Evolutionary conservation across 2,329 filamentous ascomycete genomes (phyloP).

Genomic region (Colletotrichum sidae): DNA sequence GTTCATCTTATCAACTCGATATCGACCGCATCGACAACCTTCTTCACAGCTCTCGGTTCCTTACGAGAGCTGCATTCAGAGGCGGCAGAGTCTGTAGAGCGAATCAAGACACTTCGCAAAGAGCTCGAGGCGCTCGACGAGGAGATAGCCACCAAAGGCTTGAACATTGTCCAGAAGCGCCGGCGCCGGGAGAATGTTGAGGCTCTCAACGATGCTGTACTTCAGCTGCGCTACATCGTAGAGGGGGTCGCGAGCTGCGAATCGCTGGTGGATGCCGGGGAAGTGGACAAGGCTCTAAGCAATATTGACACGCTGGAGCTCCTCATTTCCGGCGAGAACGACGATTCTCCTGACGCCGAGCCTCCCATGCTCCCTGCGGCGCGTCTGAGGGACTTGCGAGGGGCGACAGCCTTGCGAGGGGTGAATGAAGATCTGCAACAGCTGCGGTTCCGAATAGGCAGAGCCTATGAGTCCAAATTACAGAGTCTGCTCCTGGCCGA

Average conservation of each 20-base stretch:
- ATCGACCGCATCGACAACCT: slow-evolving; percentile 93
- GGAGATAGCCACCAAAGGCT: slow-evolving; percentile 85
- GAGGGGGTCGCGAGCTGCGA: slow-evolving; percentile 82
- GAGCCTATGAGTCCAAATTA: slow-evolving; percentile 86
- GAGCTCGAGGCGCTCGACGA: slow-evolving; percentile 86
- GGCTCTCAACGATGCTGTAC: slow-evolving; percentile 83
- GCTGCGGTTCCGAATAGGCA: slow-evolving; percentile 84
- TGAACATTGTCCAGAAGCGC: slow-evolving; percentile 87
- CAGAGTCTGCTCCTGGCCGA: slow-evolving; percentile 82
- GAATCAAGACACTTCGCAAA: slow-evolving; percentile 83
- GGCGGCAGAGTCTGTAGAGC: slow-evolving; percentile 88
- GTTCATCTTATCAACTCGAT: slow-evolving; percentile 97
- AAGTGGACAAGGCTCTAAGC: slow-evolving; percentile 83
- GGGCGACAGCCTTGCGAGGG: slow-evolving; percentile 82
- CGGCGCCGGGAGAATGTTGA: slow-evolving; percentile 85
- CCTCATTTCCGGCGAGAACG: slow-evolving; percentile 79
- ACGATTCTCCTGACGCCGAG: slow-evolving; percentile 48
- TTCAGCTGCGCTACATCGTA: slow-evolving; percentile 84
- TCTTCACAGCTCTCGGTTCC: slow-evolving; percentile 93
- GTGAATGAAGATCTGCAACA: slow-evolving; percentile 81
- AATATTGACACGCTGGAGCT: slow-evolving; percentile 82
- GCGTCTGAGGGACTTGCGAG: slow-evolving; percentile 75
- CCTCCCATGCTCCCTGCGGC: slow-evolving; percentile 45
- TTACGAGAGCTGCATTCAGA: slow-evolving; percentile 92
- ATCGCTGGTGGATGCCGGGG: slow-evolving; percentile 82